Conservation (phyloP, 2,329 filamentous ascomycete species). For the Claviceps africana region DNA sequence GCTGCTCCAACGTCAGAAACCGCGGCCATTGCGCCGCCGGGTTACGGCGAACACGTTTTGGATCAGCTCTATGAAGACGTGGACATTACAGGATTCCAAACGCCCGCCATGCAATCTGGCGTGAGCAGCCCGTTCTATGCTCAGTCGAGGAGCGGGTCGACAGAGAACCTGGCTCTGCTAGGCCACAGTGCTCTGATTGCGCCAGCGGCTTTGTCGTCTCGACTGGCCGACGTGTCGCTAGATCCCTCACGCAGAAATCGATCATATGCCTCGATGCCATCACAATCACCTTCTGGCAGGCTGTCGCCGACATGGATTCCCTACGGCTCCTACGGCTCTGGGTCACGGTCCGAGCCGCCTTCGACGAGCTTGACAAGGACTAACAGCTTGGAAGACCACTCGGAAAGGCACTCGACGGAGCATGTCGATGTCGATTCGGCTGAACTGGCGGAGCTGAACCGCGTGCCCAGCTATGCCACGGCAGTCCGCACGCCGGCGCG, state of each 20-base stretch:
- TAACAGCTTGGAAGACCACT: conserved; percentile 37
- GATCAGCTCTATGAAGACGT: conserved; percentile 86
- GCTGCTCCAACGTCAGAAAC: conserved; percentile 36
- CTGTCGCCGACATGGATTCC: conserved; percentile 29
- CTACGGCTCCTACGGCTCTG: conserved; percentile 19
- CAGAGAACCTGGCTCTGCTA: conserved; percentile 58
- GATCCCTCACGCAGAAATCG: conserved; percentile 31
- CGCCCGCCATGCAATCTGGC: conserved; percentile 56
- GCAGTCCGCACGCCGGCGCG: conserved; percentile 53
- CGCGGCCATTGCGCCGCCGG: conserved; percentile 65
- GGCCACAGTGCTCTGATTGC: conserved; percentile 18
- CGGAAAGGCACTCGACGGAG: conserved; percentile 40
- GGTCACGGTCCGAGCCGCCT: conserved; percentile 26
- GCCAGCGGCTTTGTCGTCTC: conserved; percentile 46
- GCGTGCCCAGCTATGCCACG: conserved; percentile 65
- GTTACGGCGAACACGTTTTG: conserved; percentile 79
- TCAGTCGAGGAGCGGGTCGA: conserved; percentile 60
- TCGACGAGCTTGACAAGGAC: conserved; percentile 38
- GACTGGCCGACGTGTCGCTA: conserved; percentile 54
- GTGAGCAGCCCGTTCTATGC: conserved; percentile 67
- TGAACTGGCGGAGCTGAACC: conserved; percentile 51
- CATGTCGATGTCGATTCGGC: conserved; percentile 42
- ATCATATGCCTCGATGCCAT: conserved; percentile 31
- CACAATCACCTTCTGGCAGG: conserved; percentile 29
- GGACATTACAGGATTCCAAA: conserved; percentile 68